Base-by-base conservation (phyloP, 495 filamentous ascomycete species). In the Diplogelasinospora grovesii region DNA sequence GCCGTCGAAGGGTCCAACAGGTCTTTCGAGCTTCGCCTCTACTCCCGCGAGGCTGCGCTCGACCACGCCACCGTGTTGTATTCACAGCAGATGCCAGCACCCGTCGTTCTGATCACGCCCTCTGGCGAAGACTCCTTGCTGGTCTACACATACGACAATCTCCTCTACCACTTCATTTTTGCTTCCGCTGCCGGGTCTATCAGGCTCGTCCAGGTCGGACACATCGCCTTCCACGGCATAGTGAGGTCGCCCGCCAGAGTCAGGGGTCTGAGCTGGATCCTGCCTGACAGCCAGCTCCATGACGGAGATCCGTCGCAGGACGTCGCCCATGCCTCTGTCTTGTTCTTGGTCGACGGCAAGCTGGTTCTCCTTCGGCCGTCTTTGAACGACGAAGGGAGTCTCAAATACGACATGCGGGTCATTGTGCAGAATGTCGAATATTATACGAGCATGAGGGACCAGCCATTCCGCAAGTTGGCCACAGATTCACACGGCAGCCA, bases 341-440 rank as follows among this genome's bases (percentile, higher is more conserved):
- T 99, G 22, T 94, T 99, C 45, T 69, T 97, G 21, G 89, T 97
- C 5, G 93, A 97, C 57, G 93, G 88, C 13, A 99, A 97, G 50
- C 73, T 99, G 14, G 93, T 97, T 14, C 70, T 97, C 11, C 70
- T 99, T 20, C 87, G 94, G 46, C 92, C 93, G 3, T 87, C 84
- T 2, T 69, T 81, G 5, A 82, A 77, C 29, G n/a, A n/a, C n/a
- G 75, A 77, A 14, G 84, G 84, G 2, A 83, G 82, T 44, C 66
- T 94, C 27, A 95, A 95, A 67, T 99, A 97, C 55, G 92, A 99
- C 52, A 97, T 99, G 93, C 83, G 88, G 9, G 81, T 97, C 22
- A 80, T 99, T 52, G 87, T 89, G 5, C 85, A 94, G 46, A 90
- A 90, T 52, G 89, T 97, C 14, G 93, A 99, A 52, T 96, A 90